Base-by-base conservation (phyloP, 2,329 filamentous ascomycete species). In the Purpureocillium takamizusanense region DNA sequence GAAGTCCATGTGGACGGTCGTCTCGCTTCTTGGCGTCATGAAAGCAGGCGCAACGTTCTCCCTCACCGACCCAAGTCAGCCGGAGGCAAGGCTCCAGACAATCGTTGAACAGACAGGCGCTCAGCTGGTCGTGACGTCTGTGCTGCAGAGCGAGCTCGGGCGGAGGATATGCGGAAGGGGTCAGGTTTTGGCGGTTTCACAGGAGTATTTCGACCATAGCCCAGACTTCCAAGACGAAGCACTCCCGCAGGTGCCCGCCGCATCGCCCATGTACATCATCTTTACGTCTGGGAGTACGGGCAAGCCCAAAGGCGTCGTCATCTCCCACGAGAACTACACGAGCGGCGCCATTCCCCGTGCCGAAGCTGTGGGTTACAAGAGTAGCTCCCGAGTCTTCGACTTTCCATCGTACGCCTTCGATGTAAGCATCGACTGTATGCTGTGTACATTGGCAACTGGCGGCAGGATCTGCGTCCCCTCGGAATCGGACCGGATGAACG, bases 211-310 rank as follows among this genome's bases (percentile, higher is more conserved):
- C 29, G 49, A 53, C 35, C 42, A 37, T 14, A 14, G 47, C 42
- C 12, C 42, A 38, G 13, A 43, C 41, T 23, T 42, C 42, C 7
- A 41, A 44, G 4, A 47, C 33, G 28, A 45, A 36, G 28, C 35
- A 9, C 49, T 66, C 1, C 62, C 63, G 0, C 35, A 41, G 0
- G 63, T 71, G n/a, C 55, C 78, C 3, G 46, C 66, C 3, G 52
- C 53, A 5, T 54, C 60, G 1, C 61, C 66, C 8, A 61, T 70
- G 27, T 73, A 72, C 43, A 72, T 80, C 48, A 78, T 81, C 50
- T 81, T 80, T 51, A 81, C 77, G 10, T 81, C 76, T 1, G 77
- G 77, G 12, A 81, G 74, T 42, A 81, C 78, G 0, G 77, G 78
- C 7, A 70, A 69, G 42, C 78, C 77, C 2, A 81, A 81, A 58